Conservation (phyloP, 73 alveolate genomes). For the Symbiodinium natans region DNA sequence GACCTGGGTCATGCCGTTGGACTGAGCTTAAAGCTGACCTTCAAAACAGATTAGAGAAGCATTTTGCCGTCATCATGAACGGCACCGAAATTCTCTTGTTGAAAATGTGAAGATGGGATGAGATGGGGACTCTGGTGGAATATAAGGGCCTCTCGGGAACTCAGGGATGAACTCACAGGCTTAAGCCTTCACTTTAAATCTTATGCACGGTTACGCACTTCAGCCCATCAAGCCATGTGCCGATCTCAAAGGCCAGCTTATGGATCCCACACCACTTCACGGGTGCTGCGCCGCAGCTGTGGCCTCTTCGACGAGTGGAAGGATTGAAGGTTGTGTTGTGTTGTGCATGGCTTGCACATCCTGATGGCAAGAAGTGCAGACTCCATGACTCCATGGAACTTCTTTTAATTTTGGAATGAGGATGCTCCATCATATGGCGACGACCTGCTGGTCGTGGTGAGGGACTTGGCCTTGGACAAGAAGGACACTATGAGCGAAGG, state of each 20-base stretch:
- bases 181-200: too few species aligned
- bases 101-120: too few species aligned
- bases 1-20: slow-evolving; percentile 50
- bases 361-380: background rate
- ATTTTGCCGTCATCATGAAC: too few species aligned
- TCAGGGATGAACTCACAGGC: too few species aligned
- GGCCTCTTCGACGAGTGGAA: slow-evolving; percentile 54
- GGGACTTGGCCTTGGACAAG: slow-evolving; percentile 46
- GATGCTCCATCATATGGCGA: slow-evolving; percentile 15
- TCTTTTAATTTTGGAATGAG: background rate
- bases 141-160: too few species aligned
- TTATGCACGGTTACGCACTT: too few species aligned
- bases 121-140: too few species aligned
- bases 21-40: background rate
- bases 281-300: slow-evolving; percentile 82
- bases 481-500: background rate
- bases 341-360: background rate
- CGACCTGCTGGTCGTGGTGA: slow-evolving; percentile 31
- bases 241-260: slow-evolving; percentile 63
- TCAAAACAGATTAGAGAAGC: too few species aligned
- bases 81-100: too few species aligned
- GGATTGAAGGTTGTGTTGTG: background rate
- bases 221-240: too few species aligned
- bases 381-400: background rate
- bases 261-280: slow-evolving; percentile 54